Percentiles rank a stretch among this genome's conserved stretches.
These are phyloP conservation scores for Flaveria robusta DNA, from an alignment of 129 eudicot genomes.

Conservation along the genomic window DNA sequence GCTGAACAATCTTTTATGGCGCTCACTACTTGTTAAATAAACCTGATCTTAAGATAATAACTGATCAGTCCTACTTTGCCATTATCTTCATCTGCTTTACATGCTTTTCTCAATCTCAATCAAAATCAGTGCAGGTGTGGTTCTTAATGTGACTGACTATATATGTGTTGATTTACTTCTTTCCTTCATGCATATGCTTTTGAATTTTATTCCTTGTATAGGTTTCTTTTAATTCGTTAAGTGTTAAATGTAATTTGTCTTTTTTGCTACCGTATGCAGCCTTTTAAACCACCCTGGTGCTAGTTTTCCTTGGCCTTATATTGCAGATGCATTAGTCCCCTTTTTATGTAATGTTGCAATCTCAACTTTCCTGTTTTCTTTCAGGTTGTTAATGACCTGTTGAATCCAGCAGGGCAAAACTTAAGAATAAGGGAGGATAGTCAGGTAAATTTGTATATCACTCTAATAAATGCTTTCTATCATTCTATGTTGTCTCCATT, in stretches of 20 bases:
- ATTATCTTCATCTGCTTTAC: slow-evolving; percentile 20
- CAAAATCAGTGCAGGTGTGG: slow-evolving; percentile 1
- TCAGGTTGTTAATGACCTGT: slow-evolving; percentile 96
- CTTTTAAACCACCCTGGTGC: slow-evolving; percentile 5
- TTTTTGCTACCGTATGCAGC: neutral
- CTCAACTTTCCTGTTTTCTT: slow-evolving; percentile 22
- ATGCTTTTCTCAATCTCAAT: slow-evolving; percentile 13
- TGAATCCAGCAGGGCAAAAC: slow-evolving; percentile 98
- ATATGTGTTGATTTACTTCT: neutral
- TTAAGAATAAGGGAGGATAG: slow-evolving; percentile 87
- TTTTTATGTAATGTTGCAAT: slow-evolving; percentile 11
- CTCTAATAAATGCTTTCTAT: slow-evolving; percentile 9
- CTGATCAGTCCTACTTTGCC: slow-evolving; percentile 6
- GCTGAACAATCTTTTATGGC: slow-evolving; percentile 21
- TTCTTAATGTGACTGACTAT: slow-evolving; percentile 11
- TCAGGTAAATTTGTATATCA: slow-evolving; percentile 57
- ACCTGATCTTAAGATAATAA: neutral
- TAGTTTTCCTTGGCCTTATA: slow-evolving; percentile 17
- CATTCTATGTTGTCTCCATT: neutral
- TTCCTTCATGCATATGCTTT: neutral
- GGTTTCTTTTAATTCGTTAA: neutral
- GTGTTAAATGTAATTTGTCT: neutral
- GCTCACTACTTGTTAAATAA: slow-evolving; percentile 5
- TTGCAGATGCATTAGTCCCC: slow-evolving; percentile 14
- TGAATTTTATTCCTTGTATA: neutral